Evolutionary conservation across 2,329 filamentous ascomycete species (phyloP).

Genomic region (Fusarium pininemorale): DNA sequence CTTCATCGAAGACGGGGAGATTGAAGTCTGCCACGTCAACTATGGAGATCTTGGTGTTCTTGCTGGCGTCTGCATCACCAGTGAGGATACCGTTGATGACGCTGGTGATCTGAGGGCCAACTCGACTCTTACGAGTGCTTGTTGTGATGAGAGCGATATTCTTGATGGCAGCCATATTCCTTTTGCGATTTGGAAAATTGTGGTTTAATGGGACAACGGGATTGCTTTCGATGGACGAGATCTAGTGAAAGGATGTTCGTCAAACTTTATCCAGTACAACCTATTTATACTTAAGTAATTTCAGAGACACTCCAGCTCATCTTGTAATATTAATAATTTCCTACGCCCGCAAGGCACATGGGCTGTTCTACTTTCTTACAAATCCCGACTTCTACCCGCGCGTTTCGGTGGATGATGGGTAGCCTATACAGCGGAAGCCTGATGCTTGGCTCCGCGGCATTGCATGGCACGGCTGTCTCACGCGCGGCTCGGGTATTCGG

Average conservation of each 20-base stretch:
- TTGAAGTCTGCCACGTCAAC: conserved; percentile 32
- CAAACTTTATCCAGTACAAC: too few species aligned
- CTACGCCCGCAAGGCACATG: neutral
- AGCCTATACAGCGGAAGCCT: too few species aligned
- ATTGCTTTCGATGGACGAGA: neutral
- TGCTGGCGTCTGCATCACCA: neutral
- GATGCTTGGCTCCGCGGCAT: neutral
- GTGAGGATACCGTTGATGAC: conserved; percentile 14
- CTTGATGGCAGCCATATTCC: neutral
- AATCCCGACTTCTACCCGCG: neutral
- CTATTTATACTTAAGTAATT: neutral
- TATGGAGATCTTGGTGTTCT: neutral
- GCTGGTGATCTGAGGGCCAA: conserved; percentile 5
- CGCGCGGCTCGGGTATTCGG: neutral
- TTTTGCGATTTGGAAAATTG: fast-evolving
- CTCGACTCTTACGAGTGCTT: conserved; percentile 13
- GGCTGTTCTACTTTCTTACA: neutral
- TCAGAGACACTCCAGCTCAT: fast-evolving
- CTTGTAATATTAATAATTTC: neutral
- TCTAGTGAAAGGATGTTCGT: neutral
- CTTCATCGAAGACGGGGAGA: conserved; percentile 58
- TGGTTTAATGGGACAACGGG: too few species aligned
- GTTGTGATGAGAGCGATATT: conserved; percentile 24
- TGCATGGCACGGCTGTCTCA: neutral
- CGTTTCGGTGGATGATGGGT: neutral